Evolutionary conservation across 2,329 filamentous ascomycete genomes (phyloP).

Genomic region (Penicillium sp.): DNA sequence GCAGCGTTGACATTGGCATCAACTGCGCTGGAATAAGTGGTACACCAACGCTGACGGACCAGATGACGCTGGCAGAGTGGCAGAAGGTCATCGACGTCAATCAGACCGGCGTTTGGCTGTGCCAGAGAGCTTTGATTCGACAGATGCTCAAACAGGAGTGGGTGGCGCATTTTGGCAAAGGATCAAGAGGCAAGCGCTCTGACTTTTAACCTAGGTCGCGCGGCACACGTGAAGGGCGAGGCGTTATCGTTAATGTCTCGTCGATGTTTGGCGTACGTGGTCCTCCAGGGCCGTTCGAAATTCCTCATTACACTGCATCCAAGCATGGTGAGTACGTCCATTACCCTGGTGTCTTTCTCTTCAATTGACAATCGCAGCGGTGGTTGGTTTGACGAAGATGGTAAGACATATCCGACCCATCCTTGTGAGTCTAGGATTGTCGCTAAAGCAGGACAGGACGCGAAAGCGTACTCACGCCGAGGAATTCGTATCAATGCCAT

Average conservation of each 20-base stretch:
- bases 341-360: background rate
- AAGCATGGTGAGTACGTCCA: slow-evolving; percentile 24
- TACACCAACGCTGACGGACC: slow-evolving; percentile 45
- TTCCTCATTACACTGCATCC: slow-evolving; percentile 24
- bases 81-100: slow-evolving; percentile 55
- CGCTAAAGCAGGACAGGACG: slow-evolving; percentile 30
- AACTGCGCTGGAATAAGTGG: slow-evolving; percentile 59
- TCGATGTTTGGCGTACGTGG: slow-evolving; percentile 25
- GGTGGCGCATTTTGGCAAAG: background rate
- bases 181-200: background rate
- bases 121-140: slow-evolving; percentile 53
- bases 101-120: slow-evolving; percentile 59
- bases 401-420: slow-evolving; percentile 6
- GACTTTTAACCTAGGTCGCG: slow-evolving; percentile 7
- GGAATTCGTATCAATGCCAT: slow-evolving; percentile 63
- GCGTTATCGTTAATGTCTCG: slow-evolving; percentile 29
- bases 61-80: slow-evolving; percentile 53
- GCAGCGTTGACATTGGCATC: slow-evolving; percentile 57
- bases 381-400: slow-evolving; percentile 28
- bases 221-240: slow-evolving; percentile 22
- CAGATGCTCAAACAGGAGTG: slow-evolving; percentile 32
- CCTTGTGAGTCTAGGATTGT: background rate
- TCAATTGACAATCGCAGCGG: slow-evolving; percentile 16
- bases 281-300: slow-evolving; percentile 15
- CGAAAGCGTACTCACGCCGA: slow-evolving; percentile 52